Evolutionary conservation across 1,139 yeast species (phyloP).

Genomic region (Yamadazyma dushanensis): DNA sequence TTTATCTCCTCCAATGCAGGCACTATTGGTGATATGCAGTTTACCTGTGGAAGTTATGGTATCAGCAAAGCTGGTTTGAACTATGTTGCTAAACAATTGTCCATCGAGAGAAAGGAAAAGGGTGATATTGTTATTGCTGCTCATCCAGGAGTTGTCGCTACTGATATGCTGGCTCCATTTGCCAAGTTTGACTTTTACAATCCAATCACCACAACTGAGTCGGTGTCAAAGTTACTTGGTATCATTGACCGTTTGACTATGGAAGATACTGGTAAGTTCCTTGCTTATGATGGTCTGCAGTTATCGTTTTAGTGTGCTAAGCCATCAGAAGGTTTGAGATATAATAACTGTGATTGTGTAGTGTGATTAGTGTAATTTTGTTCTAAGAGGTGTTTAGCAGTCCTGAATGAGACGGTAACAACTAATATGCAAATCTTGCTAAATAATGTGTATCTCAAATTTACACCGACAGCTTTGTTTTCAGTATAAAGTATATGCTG

Average conservation of each 20-base stretch:
- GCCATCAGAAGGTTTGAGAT: too few species aligned
- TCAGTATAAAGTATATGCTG: too few species aligned
- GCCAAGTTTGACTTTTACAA: background rate
- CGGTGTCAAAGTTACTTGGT: background rate
- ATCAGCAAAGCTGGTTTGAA: conserved; percentile 5
- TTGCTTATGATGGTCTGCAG: background rate
- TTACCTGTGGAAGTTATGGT: conserved; percentile 4
- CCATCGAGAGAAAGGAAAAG: conserved; percentile 22
- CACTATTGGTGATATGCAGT: conserved; percentile 16
- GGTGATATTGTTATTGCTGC: conserved; percentile 46
- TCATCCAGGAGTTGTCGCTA: conserved; percentile 26
- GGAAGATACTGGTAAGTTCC: conserved; percentile 1
- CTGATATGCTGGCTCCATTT: conserved; percentile 6
- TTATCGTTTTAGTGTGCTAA: background rate
- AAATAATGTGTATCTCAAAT: too few species aligned
- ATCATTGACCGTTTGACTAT: conserved; percentile 1
- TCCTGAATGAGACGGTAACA: too few species aligned
- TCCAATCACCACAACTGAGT: background rate
- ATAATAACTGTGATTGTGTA: too few species aligned
- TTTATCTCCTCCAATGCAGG: conserved; percentile 26
- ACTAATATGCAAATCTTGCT: too few species aligned
- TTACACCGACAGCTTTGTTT: too few species aligned
- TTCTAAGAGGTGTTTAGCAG: too few species aligned
- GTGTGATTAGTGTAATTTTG: too few species aligned
- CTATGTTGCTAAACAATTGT: conserved; percentile 4